phyloP scores from a whole-genome alignment of 768 basidiomycete species.

The Cantharellus cinnabarinus region DNA sequence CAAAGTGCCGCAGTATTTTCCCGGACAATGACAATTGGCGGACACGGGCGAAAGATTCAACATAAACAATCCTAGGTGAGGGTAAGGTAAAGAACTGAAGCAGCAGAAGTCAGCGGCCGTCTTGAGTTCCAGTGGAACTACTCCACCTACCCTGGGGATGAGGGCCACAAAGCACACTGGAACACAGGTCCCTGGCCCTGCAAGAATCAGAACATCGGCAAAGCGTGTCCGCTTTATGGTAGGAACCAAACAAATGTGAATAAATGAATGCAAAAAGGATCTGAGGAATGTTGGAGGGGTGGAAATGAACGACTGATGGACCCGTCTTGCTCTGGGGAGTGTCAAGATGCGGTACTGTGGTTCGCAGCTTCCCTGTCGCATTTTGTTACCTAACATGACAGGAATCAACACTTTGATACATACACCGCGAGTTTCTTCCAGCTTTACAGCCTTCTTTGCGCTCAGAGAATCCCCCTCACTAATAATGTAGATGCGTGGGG shows the following conservation, averaged over 20 bases:
- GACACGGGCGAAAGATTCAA: slow-evolving; percentile 89
- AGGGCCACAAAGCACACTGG: slow-evolving; percentile 51
- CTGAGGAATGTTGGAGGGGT: slow-evolving; percentile 41
- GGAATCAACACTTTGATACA: no score
- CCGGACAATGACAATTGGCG: slow-evolving; percentile 64
- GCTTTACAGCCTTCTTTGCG: slow-evolving; percentile 37
- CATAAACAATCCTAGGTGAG: slow-evolving; percentile 58
- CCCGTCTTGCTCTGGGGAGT: slow-evolving; percentile 72
- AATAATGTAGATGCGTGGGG: slow-evolving; percentile 58
- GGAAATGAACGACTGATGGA: slow-evolving; percentile 61
- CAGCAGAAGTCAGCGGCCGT: slow-evolving; percentile 6
- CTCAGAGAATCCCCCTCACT: slow-evolving; percentile 70
- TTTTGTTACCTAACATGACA: no score
- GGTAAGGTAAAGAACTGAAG: slow-evolving; percentile 52
- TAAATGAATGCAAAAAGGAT: slow-evolving; percentile 43
- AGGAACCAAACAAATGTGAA: slow-evolving; percentile 37
- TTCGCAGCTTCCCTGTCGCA: no score
- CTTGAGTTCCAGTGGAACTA: neutral
- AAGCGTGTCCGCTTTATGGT: slow-evolving; percentile 22
- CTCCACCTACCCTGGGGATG: slow-evolving; percentile 41
- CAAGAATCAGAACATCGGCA: slow-evolving; percentile 65
- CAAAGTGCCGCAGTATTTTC: slow-evolving; percentile 57
- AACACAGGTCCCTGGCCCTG: slow-evolving; percentile 91
- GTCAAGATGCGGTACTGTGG: slow-evolving; percentile 26
- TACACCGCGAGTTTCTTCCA: slow-evolving; percentile 30